Base-by-base conservation (phyloP, 108 stramenopile species). In the Fragilaria crotonensis region DNA sequence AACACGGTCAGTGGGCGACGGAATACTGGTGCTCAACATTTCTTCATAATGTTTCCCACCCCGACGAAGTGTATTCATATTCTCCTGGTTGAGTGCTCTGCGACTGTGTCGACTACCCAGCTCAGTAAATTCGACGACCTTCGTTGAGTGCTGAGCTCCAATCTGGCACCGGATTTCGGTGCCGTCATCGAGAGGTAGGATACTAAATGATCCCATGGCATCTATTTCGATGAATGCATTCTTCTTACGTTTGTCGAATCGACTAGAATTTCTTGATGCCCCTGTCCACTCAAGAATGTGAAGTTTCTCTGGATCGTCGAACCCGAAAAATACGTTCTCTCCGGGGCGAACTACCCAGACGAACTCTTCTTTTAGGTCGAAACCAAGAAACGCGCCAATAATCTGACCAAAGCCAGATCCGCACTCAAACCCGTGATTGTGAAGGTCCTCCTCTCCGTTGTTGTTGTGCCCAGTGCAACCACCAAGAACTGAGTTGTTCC, bases 231-330 rank as follows among this genome's bases (percentile, higher is more conserved):
- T 54, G 41, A 73, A 33, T 4, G 71, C 62, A 49, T 63, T 71
- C 19, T 41, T 45, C 17, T 36, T 46, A 5, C 55, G 41, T n/a
- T 66, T 52, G 20, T 62, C 52, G 44, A 78, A 77, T 7, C 32
- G n/a, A 25, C 18, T 36, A 18, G 60, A 32, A 18, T 68, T 81
- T 22, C 50, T 48, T 7, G 66, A 62, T 30, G 80, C 76, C 30
- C 65, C 79, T 29, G 77, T 64, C 85, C 85, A 90, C 64, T 86
- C 76, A 25, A 90, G 58, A 32, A 84, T 61, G 52, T 84, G 89
- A n/a, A 81, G 65, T 28, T 79, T 77, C 45, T 86, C 84, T 4
- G 89, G 89, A 56, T 90, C 77, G 50, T 86, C 84, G 48, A 86
- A 90, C 0, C 89, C 89, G 57, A 85, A 90, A n/a, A 76, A 78